A percentile compares a stretch with the other conserved stretches of the same genome.
These are phyloP conservation scores for Verticillium dahliae DNA, from an alignment of 2,329 filamentous ascomycete genomes.

Conservation along the genomic window DNA sequence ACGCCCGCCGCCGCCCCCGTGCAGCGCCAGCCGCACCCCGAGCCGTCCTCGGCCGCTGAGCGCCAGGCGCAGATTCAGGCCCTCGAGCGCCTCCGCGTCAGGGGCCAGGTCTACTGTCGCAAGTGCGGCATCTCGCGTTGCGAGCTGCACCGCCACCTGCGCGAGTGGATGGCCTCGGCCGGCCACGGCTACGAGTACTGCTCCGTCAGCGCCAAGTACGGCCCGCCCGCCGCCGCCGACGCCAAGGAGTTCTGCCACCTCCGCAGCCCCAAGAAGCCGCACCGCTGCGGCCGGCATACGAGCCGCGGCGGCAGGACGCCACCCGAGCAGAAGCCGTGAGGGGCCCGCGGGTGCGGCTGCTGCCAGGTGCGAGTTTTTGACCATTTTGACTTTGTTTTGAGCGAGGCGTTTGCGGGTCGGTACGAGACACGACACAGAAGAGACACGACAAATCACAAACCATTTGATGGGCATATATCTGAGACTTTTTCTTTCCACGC, in stretches of 20 bases:
- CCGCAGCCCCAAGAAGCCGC: constrained; percentile 52
- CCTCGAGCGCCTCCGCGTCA: constrained; percentile 42
- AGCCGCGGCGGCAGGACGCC: background rate
- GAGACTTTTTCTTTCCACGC: too few species aligned
- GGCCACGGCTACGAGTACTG: constrained; percentile 52
- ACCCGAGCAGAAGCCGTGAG: background rate
- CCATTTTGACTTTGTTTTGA: background rate
- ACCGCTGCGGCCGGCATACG: constrained; percentile 51
- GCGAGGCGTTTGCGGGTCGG: background rate
- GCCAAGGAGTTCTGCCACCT: constrained; percentile 50
- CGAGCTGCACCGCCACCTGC: constrained; percentile 57
- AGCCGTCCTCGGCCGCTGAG: constrained; percentile 10
- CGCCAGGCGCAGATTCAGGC: constrained; percentile 11
- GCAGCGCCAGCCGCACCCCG: constrained; percentile 1
- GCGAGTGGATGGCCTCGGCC: constrained; percentile 41
- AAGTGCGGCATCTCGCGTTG: constrained; percentile 56
- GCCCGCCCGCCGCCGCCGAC: constrained; percentile 36
- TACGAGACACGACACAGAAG: background rate
- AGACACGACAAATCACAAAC: background rate
- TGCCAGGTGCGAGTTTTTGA: background rate
- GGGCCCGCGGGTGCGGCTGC: background rate
- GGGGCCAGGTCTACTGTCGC: constrained; percentile 54
- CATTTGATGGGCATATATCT: too few species aligned
- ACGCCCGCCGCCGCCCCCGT: constrained; percentile 1
- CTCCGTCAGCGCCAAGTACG: constrained; percentile 51